phyloP scores from a whole-genome alignment of 2,329 filamentous ascomycete species.

The Fusarium nematophilum region DNA sequence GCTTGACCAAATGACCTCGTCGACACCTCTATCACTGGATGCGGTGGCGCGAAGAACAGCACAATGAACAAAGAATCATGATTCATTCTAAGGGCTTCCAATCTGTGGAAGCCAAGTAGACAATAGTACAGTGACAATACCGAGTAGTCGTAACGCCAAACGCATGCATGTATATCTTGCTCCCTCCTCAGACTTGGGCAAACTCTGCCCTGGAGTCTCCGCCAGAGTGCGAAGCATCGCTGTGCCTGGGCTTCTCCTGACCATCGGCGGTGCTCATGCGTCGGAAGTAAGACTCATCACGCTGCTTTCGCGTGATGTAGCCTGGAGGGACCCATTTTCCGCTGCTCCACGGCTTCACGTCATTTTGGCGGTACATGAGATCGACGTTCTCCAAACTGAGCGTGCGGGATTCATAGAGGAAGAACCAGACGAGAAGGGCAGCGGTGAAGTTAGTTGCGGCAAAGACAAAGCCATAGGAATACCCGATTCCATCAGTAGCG shows the following conservation, averaged over 20 bases:
- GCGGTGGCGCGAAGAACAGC: background rate
- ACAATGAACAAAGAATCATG: constrained; percentile 9
- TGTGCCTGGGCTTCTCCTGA: constrained; percentile 36
- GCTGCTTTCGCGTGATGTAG: constrained; percentile 54
- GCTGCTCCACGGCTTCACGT: constrained; percentile 72
- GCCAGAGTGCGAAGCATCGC: constrained; percentile 35
- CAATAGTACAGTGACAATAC: constrained; percentile 25
- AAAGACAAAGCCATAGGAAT: constrained; percentile 74
- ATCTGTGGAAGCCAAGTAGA: background rate
- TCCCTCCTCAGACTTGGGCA: constrained; percentile 20
- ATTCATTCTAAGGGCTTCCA: constrained; percentile 12
- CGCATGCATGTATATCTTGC: constrained; percentile 19
- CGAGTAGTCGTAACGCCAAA: constrained; percentile 22
- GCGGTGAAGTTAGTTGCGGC: constrained; percentile 70
- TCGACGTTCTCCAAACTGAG: constrained; percentile 79
- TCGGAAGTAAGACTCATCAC: constrained; percentile 46
- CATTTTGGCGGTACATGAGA: constrained; percentile 71
- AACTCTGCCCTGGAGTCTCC: constrained; percentile 33
- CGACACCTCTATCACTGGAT: constrained; percentile 1
- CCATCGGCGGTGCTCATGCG: constrained; percentile 21
- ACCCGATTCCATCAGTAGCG: constrained; percentile 70
- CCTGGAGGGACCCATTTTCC: constrained; percentile 62
- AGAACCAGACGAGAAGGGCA: constrained; percentile 73
- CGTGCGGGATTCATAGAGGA: constrained; percentile 73
- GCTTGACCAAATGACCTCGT: too few species aligned